A percentile compares a stretch with the other conserved stretches of the same genome.
Evolutionary conservation across 441 rosid genomes (phyloP).

Genomic region (Populus hybrid): DNA sequence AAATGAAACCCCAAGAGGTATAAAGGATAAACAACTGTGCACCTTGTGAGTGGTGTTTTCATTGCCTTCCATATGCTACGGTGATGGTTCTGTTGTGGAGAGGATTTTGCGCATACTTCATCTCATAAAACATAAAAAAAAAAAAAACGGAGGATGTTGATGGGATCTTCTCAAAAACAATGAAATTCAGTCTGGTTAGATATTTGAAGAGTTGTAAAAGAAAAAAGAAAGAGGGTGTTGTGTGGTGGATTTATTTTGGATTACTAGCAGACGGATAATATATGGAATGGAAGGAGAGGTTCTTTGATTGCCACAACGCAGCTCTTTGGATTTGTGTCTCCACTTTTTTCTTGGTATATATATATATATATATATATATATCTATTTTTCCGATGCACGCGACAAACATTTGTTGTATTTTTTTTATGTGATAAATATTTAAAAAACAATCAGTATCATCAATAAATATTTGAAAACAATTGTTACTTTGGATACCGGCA

Average conservation of each 20-base stretch:
- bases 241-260: conserved; percentile 12
- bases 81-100: conserved; percentile 18
- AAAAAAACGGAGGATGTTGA: not conserved
- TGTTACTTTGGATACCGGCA: too few relatives aligned
- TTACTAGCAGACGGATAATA: too few relatives aligned
- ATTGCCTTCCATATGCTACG: conserved; percentile 50
- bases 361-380: too few relatives aligned
- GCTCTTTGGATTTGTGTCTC: not conserved
- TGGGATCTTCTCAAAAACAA: conserved; percentile 7
- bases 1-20: not conserved
- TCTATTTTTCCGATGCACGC: too few relatives aligned
- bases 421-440: too few relatives aligned
- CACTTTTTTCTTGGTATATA: too few relatives aligned
- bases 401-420: too few relatives aligned
- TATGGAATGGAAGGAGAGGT: conserved; percentile 9
- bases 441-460: too few relatives aligned
- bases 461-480: too few relatives aligned
- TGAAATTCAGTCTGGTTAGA: not conserved
- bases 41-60: conserved; percentile 40
- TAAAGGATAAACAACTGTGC: not conserved
- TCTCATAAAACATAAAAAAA: conserved; percentile 16
- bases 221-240: not conserved
- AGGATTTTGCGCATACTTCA: conserved; percentile 35
- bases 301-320: not conserved
- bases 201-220: not conserved